Evolutionary conservation across 805 yeast species (phyloP).

Genomic region (Yarrowia sp.): DNA sequence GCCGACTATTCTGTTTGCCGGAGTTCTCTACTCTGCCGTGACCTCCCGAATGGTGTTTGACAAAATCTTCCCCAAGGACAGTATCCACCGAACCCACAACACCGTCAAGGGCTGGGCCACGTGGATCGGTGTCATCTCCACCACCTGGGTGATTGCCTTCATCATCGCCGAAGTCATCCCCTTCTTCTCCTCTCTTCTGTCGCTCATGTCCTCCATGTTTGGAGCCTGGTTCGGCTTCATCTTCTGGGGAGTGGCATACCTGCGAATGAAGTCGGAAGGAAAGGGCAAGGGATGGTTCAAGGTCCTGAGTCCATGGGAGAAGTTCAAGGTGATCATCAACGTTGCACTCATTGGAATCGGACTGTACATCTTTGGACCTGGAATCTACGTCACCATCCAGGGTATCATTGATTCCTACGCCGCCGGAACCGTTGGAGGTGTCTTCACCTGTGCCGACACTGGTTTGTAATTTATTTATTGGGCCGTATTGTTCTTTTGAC

Average conservation of each 20-base stretch:
- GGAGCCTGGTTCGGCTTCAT: conserved; percentile 73
- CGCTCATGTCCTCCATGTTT: conserved; percentile 66
- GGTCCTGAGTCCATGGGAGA: conserved; percentile 48
- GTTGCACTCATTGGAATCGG: conserved; percentile 57
- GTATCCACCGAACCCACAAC: conserved; percentile 57
- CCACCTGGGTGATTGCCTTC: conserved; percentile 61
- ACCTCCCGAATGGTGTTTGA: conserved; percentile 61
- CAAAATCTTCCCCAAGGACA: conserved; percentile 53
- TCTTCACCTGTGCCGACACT: conserved; percentile 60
- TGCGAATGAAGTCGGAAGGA: conserved; percentile 54
- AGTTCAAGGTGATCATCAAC: conserved; percentile 53
- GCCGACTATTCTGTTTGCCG: conserved; percentile 64
- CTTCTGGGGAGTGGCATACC: conserved; percentile 66
- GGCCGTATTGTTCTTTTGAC: not conserved
- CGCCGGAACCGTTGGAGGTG: conserved; percentile 58
- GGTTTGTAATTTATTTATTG: conserved; percentile 44
- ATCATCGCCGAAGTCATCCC: conserved; percentile 70
- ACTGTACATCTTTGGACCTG: conserved; percentile 65
- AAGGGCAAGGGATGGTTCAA: conserved; percentile 48
- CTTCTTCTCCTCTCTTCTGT: conserved; percentile 63
- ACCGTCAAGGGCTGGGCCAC: conserved; percentile 61
- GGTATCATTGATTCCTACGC: conserved; percentile 62
- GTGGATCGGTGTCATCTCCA: conserved; percentile 57
- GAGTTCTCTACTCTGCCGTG: conserved; percentile 62
- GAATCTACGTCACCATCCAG: conserved; percentile 61